These are phyloP conservation scores for Penicillium sp. DNA, from an alignment of 2,329 filamentous ascomycete genomes.

Conservation along the genomic window DNA sequence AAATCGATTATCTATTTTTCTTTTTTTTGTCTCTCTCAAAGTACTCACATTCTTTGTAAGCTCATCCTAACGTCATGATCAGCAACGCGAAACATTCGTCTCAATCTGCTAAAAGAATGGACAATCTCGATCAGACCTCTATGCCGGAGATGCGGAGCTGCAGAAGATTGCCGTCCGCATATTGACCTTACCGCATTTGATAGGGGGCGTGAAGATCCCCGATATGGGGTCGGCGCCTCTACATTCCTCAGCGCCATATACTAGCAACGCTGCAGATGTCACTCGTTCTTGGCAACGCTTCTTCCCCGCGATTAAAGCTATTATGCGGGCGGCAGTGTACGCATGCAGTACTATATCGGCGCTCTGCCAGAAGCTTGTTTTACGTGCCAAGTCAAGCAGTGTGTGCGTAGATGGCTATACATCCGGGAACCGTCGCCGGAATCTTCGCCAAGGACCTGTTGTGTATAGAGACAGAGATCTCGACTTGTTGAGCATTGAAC, in stretches of 20 bases:
- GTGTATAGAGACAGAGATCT: neutral
- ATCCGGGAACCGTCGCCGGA: no score
- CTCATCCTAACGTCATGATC: no score
- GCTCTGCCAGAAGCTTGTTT: neutral
- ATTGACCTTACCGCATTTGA: neutral
- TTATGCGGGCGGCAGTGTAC: neutral
- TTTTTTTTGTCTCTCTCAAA: no score
- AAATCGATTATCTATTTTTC: no score
- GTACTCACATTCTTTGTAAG: no score
- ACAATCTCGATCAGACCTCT: neutral
- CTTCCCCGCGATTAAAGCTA: neutral
- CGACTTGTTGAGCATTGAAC: neutral
- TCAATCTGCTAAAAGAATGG: neutral
- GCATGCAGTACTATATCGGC: constrained; percentile 7
- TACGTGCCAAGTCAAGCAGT: neutral
- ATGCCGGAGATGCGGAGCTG: neutral
- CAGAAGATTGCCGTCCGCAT: neutral
- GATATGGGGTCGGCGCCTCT: neutral
- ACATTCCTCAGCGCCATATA: constrained; percentile 6
- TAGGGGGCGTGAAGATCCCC: neutral
- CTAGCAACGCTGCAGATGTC: neutral
- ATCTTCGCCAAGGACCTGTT: neutral
- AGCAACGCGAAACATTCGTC: no score
- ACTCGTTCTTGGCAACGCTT: neutral
- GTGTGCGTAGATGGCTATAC: neutral